Base-by-base conservation (phyloP, 192 early-diverging fungal genomes). In the Rhizoclosmatium globosum region DNA sequence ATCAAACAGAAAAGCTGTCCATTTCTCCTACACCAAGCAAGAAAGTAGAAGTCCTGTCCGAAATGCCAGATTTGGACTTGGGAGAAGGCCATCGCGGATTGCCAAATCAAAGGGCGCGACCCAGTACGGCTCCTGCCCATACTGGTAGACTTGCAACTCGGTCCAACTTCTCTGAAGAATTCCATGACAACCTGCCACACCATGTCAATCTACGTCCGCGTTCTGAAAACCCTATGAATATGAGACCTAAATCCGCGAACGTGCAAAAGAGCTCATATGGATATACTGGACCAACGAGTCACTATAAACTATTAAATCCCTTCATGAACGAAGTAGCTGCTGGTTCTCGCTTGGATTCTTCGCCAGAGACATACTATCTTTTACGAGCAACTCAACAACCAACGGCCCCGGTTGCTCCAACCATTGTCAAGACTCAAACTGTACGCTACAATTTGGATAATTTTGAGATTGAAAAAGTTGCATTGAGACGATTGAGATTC, bases 391-490 rank as follows among this genome's bases (percentile, higher is more conserved):
- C 73, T 44, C 2, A 21, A 42, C 39, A 74, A n/a, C 57, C 77
- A 0, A 62, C 77, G 11, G 57, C 68, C 6, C 58, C 68, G 39
- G 79, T 71, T 42, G 71, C 79, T 7, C 60, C 77, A 41, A 56
- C 64, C 17, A 43, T 83, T 45, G 47, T 73, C 53, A 68, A 70
- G 19, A 78, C 74, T 6, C 85, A 83, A 73, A 84, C 70, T 42
- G 80, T 77, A 42, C 43, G 85, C 23, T 80, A 45, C 42, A 83
- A 86, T 59, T 47, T 86, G 19, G 85, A 86, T 50, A 73, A 65
- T 21, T 84, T 75, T 62, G 53, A 73, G 23, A 86, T 86, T 48
- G 85, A 86, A 67, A 83, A 84, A 71, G 83, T 87, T 67, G 86
- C 86, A 4, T 68, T 87, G 15, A 65, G 86, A 39, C 47, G 86